Base-by-base conservation (phyloP, 768 basidiomycete species). In the Suillus luteus region DNA sequence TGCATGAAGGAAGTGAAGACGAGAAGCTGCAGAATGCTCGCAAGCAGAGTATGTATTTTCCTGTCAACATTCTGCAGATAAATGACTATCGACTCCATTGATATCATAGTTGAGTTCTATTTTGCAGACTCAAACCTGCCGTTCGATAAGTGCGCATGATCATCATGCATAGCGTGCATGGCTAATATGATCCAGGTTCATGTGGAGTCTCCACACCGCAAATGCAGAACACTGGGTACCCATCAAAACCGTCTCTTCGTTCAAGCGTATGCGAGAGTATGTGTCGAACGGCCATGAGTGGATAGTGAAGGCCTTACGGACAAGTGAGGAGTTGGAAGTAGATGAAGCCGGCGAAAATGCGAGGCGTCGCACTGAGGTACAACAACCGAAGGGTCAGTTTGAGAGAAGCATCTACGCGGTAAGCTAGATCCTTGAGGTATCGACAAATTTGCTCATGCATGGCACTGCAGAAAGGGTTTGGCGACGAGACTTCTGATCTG, bases 71-170 rank as follows among this genome's bases (percentile, higher is more conserved):
- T 41, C 40, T 58, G 11, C 57, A 41, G 57, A 41, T 27, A 24
- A 6, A 15, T 60, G 9, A 35, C 19, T 9, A 10, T 60, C 38
- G 5, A 27, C 37, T 51, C 62, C 17, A 24, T 41, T 62, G 1
- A 63, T 54, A 46, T 10, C 31, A 59, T 40, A 97, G 96, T 96
- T 70, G 92, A 95, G 73, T 98, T 97, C 77, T 97, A 98, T 81
- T 95, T 99, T 77, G 92, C 92, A 59, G 95, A 96, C 76, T 85
- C 94, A n/a, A 97, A 98, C 77, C 85, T 99, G 60, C 96, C 96
- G 1, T 95, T 86, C 67, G 93, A 95, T 82, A 91, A 87, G 90
- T 90, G 70, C 33, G 82, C 62, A 24, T 57, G 43, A 44, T 49
- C 38, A 10, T 38, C 14, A 0, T 43, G 31, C 49, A 51, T 22